Evolutionary conservation across 257 asterid species (phyloP), one percentile per base, ranked within the genome.

Genomic region (Fraxinus pennsylvanica): DNA sequence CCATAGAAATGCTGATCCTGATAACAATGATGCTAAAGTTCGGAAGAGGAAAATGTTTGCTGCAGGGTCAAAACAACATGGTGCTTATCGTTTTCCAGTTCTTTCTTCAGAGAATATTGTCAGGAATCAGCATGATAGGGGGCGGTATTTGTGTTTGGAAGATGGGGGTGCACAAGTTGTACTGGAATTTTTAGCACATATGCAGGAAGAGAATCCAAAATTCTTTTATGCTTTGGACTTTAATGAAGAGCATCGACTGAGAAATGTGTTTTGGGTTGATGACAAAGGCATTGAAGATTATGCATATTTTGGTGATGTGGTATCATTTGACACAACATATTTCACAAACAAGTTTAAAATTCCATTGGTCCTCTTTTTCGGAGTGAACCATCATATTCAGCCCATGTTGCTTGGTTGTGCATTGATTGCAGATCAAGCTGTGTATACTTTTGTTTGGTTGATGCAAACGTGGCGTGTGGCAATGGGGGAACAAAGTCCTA

Each of bases 221-320:
- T 92, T 92, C 74, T 89, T 89, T 78, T 86, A 91, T 83, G 96
- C 97, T 0, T 73, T 92, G 27, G 99, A 94, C 79, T 90, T 94
- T 54, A 94, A 91, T 25, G 98, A 92, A 78, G 97, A 87, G 86
- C 94, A 91, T 81, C 89, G 89, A 22, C 81, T 94, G 84, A 92
- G 99, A 74, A 92, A 92, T 75, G 92, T 94, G 86, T 90, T 94
- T 73, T 94, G 99, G 99, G 95, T 88, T 75, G 99, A 94, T n/a
- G 88, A 94, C 33, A 94, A 90, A 84, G 99, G 97, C 13, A 84
- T 89, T 78, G 92, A 91, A 38, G 97, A 90, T 76, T 94, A 87
- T 77, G 75, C 85, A 3, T 73, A 84, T 66, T 92, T 92, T 75
- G 87, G 91, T 10, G 96, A 94, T 72, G 96, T 88, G 76, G 97